phyloP scores from a whole-genome alignment of 805 yeast genomes.

The Maudiozyma saulgeensis region DNA sequence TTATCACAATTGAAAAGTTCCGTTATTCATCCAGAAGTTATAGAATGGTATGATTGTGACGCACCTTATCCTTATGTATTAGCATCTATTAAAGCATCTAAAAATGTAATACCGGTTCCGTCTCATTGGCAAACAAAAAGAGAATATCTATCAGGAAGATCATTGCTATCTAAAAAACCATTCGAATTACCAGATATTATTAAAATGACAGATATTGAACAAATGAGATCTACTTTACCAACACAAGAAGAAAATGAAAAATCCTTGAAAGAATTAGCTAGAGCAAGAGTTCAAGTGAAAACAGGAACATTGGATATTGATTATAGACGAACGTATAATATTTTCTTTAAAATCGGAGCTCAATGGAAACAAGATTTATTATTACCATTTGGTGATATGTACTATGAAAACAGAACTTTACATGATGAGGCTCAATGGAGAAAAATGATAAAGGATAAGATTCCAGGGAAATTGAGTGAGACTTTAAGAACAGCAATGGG shows the following conservation, averaged over 20 bases:
- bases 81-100: conserved; percentile 52
- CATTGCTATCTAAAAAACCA: conserved; percentile 59
- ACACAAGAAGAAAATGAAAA: conserved; percentile 32
- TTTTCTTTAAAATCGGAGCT: conserved; percentile 74
- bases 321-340: conserved; percentile 70
- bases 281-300: conserved; percentile 84
- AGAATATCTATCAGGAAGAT: conserved; percentile 58
- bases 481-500: conserved; percentile 63
- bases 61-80: conserved; percentile 66
- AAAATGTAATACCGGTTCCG: conserved; percentile 71
- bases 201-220: conserved; percentile 72
- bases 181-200: conserved; percentile 75
- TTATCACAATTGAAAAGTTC: conserved; percentile 57
- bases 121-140: conserved; percentile 73
- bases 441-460: conserved; percentile 29
- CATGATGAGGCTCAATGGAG: conserved; percentile 35
- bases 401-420: conserved; percentile 64
- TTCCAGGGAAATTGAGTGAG: conserved; percentile 62
- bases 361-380: conserved; percentile 49
- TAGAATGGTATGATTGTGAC: conserved; percentile 84
- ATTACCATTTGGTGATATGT: conserved; percentile 63
- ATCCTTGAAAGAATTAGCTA: conserved; percentile 56
- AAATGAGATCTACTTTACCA: conserved; percentile 58
- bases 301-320: conserved; percentile 81
- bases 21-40: conserved; percentile 54